Base-by-base conservation (phyloP, 2,329 filamentous ascomycete genomes). In the Cercospora citrullina region DNA sequence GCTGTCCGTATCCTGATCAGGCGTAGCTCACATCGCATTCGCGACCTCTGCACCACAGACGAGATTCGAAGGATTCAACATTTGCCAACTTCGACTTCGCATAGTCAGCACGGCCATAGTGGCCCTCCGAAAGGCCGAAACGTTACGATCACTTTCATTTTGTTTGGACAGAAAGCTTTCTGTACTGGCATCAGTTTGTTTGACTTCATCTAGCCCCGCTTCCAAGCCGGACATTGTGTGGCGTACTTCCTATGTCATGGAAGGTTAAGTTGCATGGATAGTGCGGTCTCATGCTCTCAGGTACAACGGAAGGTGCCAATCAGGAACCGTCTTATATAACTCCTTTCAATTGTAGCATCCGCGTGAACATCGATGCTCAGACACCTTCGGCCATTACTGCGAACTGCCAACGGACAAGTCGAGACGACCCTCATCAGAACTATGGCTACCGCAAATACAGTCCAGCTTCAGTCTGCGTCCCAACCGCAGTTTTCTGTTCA, bases 391-490 rank as follows among this genome's bases (percentile, higher is more conserved):
- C 31, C 31, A 36, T 33, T 64, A n/a, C 9, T 67, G 8, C 57
- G 42, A 33, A 53, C 31, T 28, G 58, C 21, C n/a, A n/a, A 23
- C 8, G 31, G 23, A 66, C 33, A 28, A 62, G 12, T 42, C 8
- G 16, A 26, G n/a, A 53, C 16, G n/a, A 45, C 12, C 9, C 36
- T 45, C 33, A 14, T n/a, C 51, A 64, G 71, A 69, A 77, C 64
- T n/a, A 86, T 85, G 83, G 84, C 84, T 3, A 84, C 83, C 6
- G 79, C 83, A 65, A 81, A 77, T 12, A 79, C 77, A 14, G 77
- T 87, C 31, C 77, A 84, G 30, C 76, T 89, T 10, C 77, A 81
- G 0, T 75, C 79, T 3, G 72, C 74, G 10, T 79, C 84, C 65
- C 69, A 80, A 12, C 84, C 85, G 0, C 78, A 83, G 21, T 87